phyloP scores from a whole-genome alignment of 1,139 yeast genomes.

The Geotrichum klebahnii region DNA sequence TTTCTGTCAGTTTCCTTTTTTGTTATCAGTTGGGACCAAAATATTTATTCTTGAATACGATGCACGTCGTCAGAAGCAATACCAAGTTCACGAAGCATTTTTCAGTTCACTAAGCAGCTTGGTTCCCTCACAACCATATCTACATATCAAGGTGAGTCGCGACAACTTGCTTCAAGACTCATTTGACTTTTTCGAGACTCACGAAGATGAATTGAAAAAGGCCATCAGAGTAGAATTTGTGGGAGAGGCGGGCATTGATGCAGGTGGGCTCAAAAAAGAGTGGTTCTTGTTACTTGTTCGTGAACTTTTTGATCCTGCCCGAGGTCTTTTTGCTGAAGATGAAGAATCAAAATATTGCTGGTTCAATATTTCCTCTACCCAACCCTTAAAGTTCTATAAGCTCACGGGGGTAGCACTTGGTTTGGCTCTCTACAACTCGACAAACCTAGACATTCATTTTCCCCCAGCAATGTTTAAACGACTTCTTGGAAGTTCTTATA shows the following conservation, averaged over 20 bases:
- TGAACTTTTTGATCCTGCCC: slow-evolving; percentile 61
- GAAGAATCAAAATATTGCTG: slow-evolving; percentile 72
- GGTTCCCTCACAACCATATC: slow-evolving; percentile 59
- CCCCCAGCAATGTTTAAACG: slow-evolving; percentile 76
- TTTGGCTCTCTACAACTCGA: slow-evolving; percentile 84
- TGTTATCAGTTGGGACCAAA: slow-evolving; percentile 77
- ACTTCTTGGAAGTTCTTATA: slow-evolving; percentile 54
- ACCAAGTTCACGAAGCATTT: slow-evolving; percentile 87
- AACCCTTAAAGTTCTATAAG: slow-evolving; percentile 54
- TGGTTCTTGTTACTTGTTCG: slow-evolving; percentile 79
- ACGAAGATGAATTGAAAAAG: slow-evolving; percentile 64
- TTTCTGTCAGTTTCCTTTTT: slow-evolving; percentile 80
- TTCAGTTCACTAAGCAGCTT: slow-evolving; percentile 65
- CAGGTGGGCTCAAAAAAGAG: slow-evolving; percentile 88
- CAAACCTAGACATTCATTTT: slow-evolving; percentile 72
- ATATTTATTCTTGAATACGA: slow-evolving; percentile 77
- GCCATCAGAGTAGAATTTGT: slow-evolving; percentile 72
- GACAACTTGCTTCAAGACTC: slow-evolving; percentile 70
- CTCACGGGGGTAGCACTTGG: slow-evolving; percentile 84
- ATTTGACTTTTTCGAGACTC: slow-evolving; percentile 53
- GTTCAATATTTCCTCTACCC: slow-evolving; percentile 52
- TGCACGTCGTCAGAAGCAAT: slow-evolving; percentile 76
- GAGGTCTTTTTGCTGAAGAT: slow-evolving; percentile 46
- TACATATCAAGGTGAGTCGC: slow-evolving; percentile 66
- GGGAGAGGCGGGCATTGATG: slow-evolving; percentile 90